A percentile compares a stretch with the other conserved stretches of the same genome.
Evolutionary conservation across 129 eudicot genomes (phyloP).

Genomic region (Centrapalus pauciflorus): DNA sequence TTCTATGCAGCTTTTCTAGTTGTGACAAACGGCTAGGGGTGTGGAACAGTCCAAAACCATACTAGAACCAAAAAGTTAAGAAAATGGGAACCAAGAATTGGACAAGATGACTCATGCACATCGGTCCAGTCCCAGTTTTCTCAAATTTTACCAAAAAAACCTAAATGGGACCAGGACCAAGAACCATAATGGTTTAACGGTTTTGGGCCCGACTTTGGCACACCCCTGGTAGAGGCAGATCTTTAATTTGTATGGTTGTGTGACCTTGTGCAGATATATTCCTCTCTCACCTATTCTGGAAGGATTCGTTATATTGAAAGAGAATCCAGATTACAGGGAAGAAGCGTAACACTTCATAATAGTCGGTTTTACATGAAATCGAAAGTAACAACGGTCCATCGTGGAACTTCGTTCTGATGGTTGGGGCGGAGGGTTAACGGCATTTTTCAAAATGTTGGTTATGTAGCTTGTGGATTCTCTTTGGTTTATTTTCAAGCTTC

Average conservation of each 20-base stretch:
- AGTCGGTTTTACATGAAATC: neutral
- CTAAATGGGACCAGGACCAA: no score
- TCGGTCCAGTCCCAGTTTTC: no score
- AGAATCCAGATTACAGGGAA: constrained; percentile 88
- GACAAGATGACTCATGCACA: no score
- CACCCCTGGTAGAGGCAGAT: neutral
- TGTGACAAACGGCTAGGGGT: no score
- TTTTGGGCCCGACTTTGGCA: no score
- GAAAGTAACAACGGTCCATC: neutral
- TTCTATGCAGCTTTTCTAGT: neutral
- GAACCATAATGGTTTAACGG: no score
- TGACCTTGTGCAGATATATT: constrained; percentile 63
- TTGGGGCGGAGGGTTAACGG: neutral
- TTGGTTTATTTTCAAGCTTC: constrained; percentile 4
- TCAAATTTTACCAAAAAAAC: no score
- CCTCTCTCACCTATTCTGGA: constrained; percentile 88
- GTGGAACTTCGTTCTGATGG: neutral
- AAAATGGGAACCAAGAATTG: no score
- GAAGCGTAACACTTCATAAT: constrained; percentile 36
- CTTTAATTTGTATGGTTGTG: constrained; percentile 7
- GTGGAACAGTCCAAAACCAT: no score
- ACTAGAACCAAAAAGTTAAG: no score
- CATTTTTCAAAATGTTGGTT: neutral
- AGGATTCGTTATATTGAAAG: constrained; percentile 88
- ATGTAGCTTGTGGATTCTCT: neutral